Evolutionary conservation across 345 rosid genomes (phyloP).

Genomic region (Acer saccharum): DNA sequence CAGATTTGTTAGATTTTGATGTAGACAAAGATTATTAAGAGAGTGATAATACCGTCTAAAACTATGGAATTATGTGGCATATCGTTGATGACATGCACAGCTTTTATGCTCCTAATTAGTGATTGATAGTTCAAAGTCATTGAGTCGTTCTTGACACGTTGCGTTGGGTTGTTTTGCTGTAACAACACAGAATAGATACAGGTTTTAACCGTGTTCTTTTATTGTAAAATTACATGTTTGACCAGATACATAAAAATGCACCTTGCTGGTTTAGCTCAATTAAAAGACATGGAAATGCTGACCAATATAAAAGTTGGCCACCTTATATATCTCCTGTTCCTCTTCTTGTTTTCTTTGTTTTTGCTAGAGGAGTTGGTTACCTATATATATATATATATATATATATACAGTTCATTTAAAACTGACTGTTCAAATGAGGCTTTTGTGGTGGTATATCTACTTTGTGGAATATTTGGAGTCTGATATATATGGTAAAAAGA

Average conservation of each 20-base stretch:
- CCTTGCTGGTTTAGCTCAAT: not conserved
- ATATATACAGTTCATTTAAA: not conserved
- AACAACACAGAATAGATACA: not conserved
- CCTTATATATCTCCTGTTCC: not conserved
- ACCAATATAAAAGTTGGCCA: not conserved
- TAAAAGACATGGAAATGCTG: not conserved
- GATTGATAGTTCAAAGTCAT: not conserved
- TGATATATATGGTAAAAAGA: not conserved
- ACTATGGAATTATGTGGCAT: not conserved
- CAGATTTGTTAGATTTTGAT: slow-evolving; percentile 1
- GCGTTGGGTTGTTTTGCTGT: not conserved
- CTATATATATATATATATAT: not conserved
- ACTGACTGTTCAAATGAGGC: not conserved
- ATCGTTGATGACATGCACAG: not conserved
- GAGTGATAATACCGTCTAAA: not conserved
- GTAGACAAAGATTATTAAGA: not conserved
- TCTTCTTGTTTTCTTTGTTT: not conserved
- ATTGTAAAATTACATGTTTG: not conserved
- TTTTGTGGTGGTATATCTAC: not conserved
- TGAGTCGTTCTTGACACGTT: not conserved
- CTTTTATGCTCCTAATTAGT: slow-evolving; percentile 1
- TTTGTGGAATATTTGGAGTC: not conserved
- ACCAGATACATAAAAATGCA: not conserved
- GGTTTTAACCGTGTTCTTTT: not conserved
- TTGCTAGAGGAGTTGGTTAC: not conserved